Percentiles rank a stretch among this genome's conserved stretches.
Conservation (phyloP, 2,329 filamentous ascomycete genomes). For the Penicillium sp. region DNA sequence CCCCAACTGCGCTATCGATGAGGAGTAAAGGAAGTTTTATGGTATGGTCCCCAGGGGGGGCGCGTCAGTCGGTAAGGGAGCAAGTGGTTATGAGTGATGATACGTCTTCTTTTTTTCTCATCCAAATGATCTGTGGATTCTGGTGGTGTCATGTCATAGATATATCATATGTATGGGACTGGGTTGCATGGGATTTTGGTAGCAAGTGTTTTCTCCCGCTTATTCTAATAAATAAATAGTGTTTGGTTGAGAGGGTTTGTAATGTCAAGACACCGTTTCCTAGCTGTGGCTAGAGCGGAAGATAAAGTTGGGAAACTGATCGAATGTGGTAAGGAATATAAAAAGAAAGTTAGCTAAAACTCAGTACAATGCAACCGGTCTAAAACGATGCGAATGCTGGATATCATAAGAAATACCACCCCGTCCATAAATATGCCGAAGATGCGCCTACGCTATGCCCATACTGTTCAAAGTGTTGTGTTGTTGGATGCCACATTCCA, state of each 20-base stretch:
- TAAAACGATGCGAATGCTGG: constrained; percentile 11
- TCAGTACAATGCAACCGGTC: neutral
- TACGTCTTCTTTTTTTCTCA: neutral
- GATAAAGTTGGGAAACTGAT: neutral
- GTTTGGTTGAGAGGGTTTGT: neutral
- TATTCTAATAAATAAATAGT: neutral
- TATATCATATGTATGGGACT: neutral
- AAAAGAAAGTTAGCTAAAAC: neutral
- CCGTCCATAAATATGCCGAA: constrained; percentile 12
- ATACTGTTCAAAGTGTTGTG: neutral
- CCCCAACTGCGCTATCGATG: constrained; percentile 87
- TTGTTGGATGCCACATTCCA: neutral
- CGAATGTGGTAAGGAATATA: neutral
- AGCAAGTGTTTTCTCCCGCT: neutral
- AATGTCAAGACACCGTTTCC: too few relatives aligned
- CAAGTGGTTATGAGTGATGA: constrained; percentile 1
- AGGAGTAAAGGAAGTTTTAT: constrained; percentile 31
- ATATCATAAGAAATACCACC: constrained; percentile 13
- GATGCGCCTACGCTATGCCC: constrained; percentile 23
- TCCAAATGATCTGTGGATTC: neutral
- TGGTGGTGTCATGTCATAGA: neutral
- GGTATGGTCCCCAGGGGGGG: neutral
- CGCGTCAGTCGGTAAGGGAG: neutral
- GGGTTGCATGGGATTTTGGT: neutral
- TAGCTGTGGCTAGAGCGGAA: too few relatives aligned